Evolutionary conservation across 805 yeast genomes (phyloP).

Genomic region (Saturnispora silvae): DNA sequence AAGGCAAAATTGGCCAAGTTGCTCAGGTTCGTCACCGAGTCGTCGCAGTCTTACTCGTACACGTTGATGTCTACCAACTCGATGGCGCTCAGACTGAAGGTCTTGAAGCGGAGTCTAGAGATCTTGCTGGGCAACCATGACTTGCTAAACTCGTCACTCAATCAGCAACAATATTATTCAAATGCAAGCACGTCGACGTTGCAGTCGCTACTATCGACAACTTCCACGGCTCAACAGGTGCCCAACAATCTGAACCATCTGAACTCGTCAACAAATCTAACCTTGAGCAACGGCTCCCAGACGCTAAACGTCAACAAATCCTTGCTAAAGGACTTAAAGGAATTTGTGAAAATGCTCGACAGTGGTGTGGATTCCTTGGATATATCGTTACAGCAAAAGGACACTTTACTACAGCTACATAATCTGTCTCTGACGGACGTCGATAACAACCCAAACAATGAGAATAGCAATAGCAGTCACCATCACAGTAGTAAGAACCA

Average conservation of each 20-base stretch:
- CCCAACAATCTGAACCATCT: not conserved
- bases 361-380: conserved; percentile 20
- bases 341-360: conserved; percentile 39
- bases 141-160: conserved; percentile 19
- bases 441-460: too few species aligned
- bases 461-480: too few species aligned
- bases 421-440: conserved; percentile 41
- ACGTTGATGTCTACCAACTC: conserved; percentile 77
- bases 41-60: conserved; percentile 78
- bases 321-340: conserved; percentile 34
- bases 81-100: conserved; percentile 61
- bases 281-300: conserved; percentile 11
- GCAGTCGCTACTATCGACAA: conserved; percentile 30
- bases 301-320: conserved; percentile 9
- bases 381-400: conserved; percentile 16
- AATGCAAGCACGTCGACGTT: conserved; percentile 39
- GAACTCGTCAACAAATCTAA: conserved; percentile 1
- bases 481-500: too few species aligned
- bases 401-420: conserved; percentile 43
- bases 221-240: conserved; percentile 11
- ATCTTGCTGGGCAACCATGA: conserved; percentile 58
- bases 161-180: conserved; percentile 22
- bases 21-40: conserved; percentile 59
- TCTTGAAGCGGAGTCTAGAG: conserved; percentile 65
- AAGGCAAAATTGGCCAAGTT: conserved; percentile 5